Evolutionary conservation across 495 filamentous ascomycete species (phyloP), one percentile per base, ranked within the genome.

Genomic region (Lineolata rhizophorae): DNA sequence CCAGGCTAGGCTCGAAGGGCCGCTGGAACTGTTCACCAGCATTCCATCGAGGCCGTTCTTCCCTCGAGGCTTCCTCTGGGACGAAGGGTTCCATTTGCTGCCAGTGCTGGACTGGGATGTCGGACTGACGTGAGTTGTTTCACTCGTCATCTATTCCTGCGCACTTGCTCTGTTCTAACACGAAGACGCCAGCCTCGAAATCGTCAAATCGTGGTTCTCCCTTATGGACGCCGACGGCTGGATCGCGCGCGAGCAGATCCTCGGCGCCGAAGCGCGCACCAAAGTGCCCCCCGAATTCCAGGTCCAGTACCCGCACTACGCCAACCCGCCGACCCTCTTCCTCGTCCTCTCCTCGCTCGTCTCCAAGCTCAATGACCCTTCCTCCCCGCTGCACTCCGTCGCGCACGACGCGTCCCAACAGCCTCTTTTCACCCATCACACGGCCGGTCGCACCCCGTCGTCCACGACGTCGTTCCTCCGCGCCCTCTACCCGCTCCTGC

Each of bases 211-310:
- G 51, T 97, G 90, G 90, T 81, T 92, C 53, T 79, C 72, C 35
- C 63, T 91, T 3, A 90, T 94, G 64, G 87, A 97, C 43, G 82
- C 87, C 25, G 83, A 95, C 47, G 87, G 87, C 29, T 97, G 87
- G 87, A 95, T 97, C 54, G 80, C 69, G 3, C 76, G 87, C 25
- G 87, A 97, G 52, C 90, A 95, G 53, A 97, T 97, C 32, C 65
- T 97, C 5, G 87, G 87, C 29, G 51, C 63, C n/a, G 87, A 97
- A 53, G 87, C 87, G 22, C 72, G 87, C 29, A 91, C 77, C 58
- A 97, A 95, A 53, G 87, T 97, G 9, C 87, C 87, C 1, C 46
- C 54, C n/a, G 84, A 97, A 51, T 97, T 97, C 49, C 90, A 93
- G 38, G 64, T 78, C 19, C 87, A 97, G 43, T 95, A 94, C 49